These are phyloP conservation scores for Fusarium ramigenum DNA, from an alignment of 2,329 filamentous ascomycete species.

Conservation along the genomic window DNA sequence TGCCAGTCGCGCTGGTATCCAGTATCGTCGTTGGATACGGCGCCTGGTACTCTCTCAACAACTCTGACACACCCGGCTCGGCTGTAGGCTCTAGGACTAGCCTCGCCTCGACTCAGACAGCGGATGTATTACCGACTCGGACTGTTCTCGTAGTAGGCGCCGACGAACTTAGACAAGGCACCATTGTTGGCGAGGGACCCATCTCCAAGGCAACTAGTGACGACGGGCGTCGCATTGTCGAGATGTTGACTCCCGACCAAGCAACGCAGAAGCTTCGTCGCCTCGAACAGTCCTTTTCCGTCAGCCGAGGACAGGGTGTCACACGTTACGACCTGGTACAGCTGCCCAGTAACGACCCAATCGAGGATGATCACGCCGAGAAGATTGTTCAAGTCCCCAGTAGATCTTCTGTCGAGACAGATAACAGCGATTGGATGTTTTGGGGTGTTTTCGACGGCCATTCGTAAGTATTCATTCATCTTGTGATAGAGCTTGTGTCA, in stretches of 20 bases:
- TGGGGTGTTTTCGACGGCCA: slow-evolving; percentile 99
- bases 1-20: slow-evolving; percentile 73
- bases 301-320: slow-evolving; percentile 89
- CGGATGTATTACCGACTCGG: slow-evolving; percentile 59
- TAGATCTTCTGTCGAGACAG: slow-evolving; percentile 56
- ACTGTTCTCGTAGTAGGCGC: slow-evolving; percentile 88
- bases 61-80: slow-evolving; percentile 46
- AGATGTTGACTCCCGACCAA: slow-evolving; percentile 97
- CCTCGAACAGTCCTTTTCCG: slow-evolving; percentile 90
- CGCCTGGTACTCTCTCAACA: slow-evolving; percentile 77
- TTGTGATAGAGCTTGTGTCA: not conserved
- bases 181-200: slow-evolving; percentile 84
- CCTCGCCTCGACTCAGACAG: slow-evolving; percentile 53
- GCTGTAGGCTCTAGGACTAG: slow-evolving; percentile 49
- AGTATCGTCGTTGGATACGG: slow-evolving; percentile 76
- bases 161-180: slow-evolving; percentile 88
- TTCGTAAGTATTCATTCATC: slow-evolving; percentile 66
- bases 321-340: slow-evolving; percentile 95
- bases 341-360: slow-evolving; percentile 94
- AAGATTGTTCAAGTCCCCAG: slow-evolving; percentile 93
- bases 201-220: slow-evolving; percentile 89
- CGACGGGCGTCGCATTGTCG: slow-evolving; percentile 84
- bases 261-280: slow-evolving; percentile 88
- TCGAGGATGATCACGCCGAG: slow-evolving; percentile 98
- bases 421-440: slow-evolving; percentile 96